Percentiles rank a stretch among this genome's conserved stretches.
Evolutionary conservation across 176 grass and related monocot genomes (phyloP).

Genomic region (Avena insularis): DNA sequence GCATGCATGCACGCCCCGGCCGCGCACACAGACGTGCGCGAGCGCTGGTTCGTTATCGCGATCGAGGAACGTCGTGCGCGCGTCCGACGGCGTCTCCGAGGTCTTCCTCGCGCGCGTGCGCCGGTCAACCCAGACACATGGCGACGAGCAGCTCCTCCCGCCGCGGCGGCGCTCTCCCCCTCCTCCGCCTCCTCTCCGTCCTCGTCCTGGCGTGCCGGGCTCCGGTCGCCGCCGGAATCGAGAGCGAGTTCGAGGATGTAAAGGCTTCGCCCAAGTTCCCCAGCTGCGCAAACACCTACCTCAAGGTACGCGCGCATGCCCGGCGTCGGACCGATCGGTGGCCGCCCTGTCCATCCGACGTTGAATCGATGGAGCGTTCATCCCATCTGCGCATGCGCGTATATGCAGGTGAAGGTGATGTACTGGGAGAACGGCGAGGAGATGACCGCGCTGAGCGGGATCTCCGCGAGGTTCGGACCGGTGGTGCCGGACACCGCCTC

Average conservation of each 20-base stretch:
- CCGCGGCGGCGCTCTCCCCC: constrained; percentile 15
- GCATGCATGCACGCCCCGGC: background rate
- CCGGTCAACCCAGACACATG: constrained; percentile 40
- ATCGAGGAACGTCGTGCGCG: background rate
- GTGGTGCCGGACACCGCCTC: constrained; percentile 45
- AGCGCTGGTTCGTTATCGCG: background rate
- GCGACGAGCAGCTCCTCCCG: constrained; percentile 35
- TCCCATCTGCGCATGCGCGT: background rate
- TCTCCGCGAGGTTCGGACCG: constrained; percentile 75
- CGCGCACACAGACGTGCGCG: background rate
- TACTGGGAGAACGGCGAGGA: constrained; percentile 73
- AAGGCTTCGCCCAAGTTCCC: constrained; percentile 55
- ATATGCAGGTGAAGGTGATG: constrained; percentile 69
- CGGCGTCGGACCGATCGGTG: background rate
- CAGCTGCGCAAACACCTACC: constrained; percentile 61
- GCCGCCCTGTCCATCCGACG: background rate
- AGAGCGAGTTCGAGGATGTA: too few species aligned
- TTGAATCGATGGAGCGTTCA: background rate
- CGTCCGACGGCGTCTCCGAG: constrained; percentile 20
- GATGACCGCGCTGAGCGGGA: constrained; percentile 59
- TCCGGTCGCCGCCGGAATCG: constrained; percentile 20
- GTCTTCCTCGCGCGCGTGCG: background rate
- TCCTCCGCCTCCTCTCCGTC: constrained; percentile 39
- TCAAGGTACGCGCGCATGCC: constrained; percentile 40
- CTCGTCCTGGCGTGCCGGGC: constrained; percentile 34